Evolutionary conservation across 768 basidiomycete genomes (phyloP), one percentile per base, ranked within the genome.

Genomic region (Mycena albidolilacea): DNA sequence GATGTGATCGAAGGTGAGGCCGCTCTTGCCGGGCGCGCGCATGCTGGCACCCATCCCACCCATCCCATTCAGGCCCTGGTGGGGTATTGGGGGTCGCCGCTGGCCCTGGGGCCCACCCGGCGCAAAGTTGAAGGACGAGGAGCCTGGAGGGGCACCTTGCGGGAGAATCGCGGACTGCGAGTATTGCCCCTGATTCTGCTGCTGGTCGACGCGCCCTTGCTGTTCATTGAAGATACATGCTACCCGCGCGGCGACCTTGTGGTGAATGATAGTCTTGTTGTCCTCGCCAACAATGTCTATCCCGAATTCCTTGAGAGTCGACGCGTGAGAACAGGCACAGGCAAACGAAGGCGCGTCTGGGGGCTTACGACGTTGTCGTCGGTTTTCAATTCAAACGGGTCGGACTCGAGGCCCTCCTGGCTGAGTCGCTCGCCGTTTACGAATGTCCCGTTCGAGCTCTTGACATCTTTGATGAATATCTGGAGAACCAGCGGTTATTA

Each of bases 241-340:
- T 44, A 97, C 96, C 38, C 95, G 94, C 5, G 97, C 97, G 11
- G 98, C 96, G 65, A 99, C 98, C 82, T 99, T 99, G 85, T 98
- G 97, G 83, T 99, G 98, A 61, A 99, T 92, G 69, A 98, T 97
- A 2, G 95, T 97, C 83, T 95, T 95, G 87, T 97, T 98, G 86
- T 99, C 98, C 79, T 99, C 98, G 74, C 95, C 95, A 66, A 98
- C 95, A 74, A 99, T 99, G 84, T 99, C 98, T 78, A 99, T 99
- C 69, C 98, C 98, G 81, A 98, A 99, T 92, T 99, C 97, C 97
- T 97, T 69, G 7, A 48, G 38, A 41, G 41, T 9, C 68, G 41
- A 10, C 68, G 67, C 54, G 70, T 75, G 69, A 75, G 71, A 65
- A 63, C 23, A 23, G 67, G 39, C 64, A 54, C 23, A 23, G 67